A percentile compares a stretch with the other conserved stretches of the same genome.
phyloP scores from a whole-genome alignment of 768 basidiomycete species.

The Xerocomellus dryophilus region DNA sequence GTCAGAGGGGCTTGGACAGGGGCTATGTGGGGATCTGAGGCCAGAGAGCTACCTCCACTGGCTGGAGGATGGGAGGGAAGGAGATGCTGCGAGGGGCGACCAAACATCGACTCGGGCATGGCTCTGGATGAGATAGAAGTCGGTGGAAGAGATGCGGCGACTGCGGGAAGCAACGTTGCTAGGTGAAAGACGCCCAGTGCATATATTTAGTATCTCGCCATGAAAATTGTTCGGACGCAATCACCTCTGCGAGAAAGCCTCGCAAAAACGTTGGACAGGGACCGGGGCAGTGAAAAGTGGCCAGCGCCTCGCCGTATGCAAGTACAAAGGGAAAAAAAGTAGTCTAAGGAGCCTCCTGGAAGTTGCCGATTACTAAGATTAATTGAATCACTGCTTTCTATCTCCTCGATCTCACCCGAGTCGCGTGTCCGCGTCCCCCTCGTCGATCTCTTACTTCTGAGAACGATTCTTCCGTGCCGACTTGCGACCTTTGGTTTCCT shows the following conservation, averaged over 20 bases:
- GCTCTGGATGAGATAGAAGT: constrained; percentile 7
- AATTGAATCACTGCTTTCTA: not conserved
- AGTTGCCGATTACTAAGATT: constrained; percentile 7
- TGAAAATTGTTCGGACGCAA: not conserved
- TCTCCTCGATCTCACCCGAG: not conserved
- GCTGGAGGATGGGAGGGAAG: constrained; percentile 14
- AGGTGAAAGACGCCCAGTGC: constrained; percentile 5
- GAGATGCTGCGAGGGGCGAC: constrained; percentile 25
- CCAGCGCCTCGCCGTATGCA: not conserved
- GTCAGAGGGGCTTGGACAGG: constrained; percentile 16
- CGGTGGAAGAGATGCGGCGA: constrained; percentile 10
- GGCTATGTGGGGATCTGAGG: constrained; percentile 1
- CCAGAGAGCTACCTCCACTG: not conserved
- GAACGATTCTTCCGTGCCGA: constrained; percentile 23
- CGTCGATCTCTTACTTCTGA: constrained; percentile 31
- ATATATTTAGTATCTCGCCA: constrained; percentile 16
- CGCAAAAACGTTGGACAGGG: not conserved
- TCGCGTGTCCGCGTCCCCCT: too few species aligned
- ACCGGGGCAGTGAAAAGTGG: not conserved
- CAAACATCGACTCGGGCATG: constrained; percentile 32
- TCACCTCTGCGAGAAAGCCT: constrained; percentile 14
- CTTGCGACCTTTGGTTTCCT: constrained; percentile 46
- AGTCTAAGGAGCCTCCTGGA: not conserved
- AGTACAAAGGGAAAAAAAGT: not conserved
- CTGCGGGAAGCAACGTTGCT: constrained; percentile 6